Percentiles rank a stretch among this genome's conserved stretches.
Conservation (phyloP, 1,284 basidiomycete species). For the Cryptococcus sp. region DNA sequence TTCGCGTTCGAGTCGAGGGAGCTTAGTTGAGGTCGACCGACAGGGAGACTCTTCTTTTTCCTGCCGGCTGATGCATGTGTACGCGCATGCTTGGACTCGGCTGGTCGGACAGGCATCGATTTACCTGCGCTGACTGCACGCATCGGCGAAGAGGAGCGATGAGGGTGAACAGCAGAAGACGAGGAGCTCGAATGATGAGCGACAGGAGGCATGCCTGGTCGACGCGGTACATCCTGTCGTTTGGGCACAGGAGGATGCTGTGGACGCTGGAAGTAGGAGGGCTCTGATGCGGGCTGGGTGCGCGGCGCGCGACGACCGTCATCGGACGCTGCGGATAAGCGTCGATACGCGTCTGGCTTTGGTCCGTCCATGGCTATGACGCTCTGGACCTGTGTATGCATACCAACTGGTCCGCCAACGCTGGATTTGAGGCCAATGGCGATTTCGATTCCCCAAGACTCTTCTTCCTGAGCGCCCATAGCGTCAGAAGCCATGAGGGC, state of each 20-base stretch:
- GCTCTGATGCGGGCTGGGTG: neutral
- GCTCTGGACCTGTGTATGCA: constrained; percentile 7
- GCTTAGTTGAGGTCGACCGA: constrained; percentile 8
- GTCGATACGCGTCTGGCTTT: constrained; percentile 10
- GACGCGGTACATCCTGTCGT: constrained; percentile 10
- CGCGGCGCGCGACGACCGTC: neutral
- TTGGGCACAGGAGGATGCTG: constrained; percentile 4
- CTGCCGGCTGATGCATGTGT: constrained; percentile 5
- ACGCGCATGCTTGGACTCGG: constrained; percentile 3
- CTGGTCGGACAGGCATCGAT: constrained; percentile 4
- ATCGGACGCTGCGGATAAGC: constrained; percentile 9
- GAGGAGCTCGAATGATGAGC: constrained; percentile 3
- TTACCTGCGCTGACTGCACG: constrained; percentile 15
- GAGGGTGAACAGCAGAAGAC: constrained; percentile 1
- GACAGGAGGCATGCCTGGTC: constrained; percentile 5
- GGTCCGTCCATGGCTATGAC: constrained; percentile 6
- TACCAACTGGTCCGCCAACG: constrained; percentile 6
- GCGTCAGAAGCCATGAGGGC: constrained; percentile 30
- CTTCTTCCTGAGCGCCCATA: constrained; percentile 7
- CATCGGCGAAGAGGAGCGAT: constrained; percentile 12
- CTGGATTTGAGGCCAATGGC: constrained; percentile 38
- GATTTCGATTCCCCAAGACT: constrained; percentile 47
- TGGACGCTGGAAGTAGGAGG: constrained; percentile 6
- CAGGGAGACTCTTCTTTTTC: constrained; percentile 3
- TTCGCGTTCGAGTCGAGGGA: constrained; percentile 15